Conservation (phyloP, 2,329 filamentous ascomycete genomes). For the Metarhizium brunneum region DNA sequence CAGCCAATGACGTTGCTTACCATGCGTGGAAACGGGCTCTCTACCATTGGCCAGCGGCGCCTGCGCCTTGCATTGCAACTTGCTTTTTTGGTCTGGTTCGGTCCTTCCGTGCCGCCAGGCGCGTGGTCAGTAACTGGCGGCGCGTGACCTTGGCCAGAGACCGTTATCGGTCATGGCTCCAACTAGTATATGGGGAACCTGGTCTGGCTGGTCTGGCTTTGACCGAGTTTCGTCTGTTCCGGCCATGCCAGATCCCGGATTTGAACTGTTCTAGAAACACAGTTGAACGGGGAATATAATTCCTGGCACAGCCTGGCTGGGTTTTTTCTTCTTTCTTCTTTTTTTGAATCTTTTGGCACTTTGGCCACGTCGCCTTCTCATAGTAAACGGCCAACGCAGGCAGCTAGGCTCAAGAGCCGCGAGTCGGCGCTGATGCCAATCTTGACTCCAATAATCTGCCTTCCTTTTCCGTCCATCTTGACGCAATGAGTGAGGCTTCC, state of each 20-base stretch:
- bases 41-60: slow-evolving; percentile 4
- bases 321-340: background rate
- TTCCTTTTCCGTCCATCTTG: background rate
- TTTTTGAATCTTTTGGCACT: background rate
- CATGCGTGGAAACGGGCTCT: background rate
- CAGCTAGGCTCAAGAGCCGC: background rate
- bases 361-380: background rate
- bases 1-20: slow-evolving; percentile 6
- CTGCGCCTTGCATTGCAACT: background rate
- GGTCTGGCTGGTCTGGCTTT: too few relatives aligned
- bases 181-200: too few relatives aligned
- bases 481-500: background rate
- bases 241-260: too few relatives aligned
- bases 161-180: background rate
- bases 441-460: background rate
- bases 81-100: background rate
- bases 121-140: too few relatives aligned
- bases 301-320: too few relatives aligned
- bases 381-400: background rate
- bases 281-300: too few relatives aligned
- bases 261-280: too few relatives aligned
- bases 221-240: too few relatives aligned
- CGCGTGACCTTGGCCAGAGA: background rate
- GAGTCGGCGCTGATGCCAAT: background rate
- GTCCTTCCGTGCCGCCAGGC: background rate